A percentile compares a stretch with the other conserved stretches of the same genome.
Evolutionary conservation across 306 rosid genomes (phyloP).

Genomic region (Quercus engelmannii): DNA sequence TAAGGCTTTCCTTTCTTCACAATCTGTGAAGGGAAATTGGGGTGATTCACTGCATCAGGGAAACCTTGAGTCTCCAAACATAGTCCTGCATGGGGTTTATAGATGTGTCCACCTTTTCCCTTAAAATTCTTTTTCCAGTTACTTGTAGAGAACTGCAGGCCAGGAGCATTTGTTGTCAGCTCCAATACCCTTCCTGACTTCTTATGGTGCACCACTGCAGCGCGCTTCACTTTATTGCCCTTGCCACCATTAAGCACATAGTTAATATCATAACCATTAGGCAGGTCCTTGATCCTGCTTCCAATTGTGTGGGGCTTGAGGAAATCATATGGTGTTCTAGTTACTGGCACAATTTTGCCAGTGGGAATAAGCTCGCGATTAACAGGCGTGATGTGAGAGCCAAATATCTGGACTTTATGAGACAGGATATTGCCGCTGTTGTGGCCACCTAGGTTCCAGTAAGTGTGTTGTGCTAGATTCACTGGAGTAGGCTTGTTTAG

Average conservation of each 20-base stretch:
- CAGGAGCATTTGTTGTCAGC: slow-evolving; percentile 68
- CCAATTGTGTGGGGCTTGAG: slow-evolving; percentile 53
- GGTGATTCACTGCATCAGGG: slow-evolving; percentile 67
- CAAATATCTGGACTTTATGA: slow-evolving; percentile 55
- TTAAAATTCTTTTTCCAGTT: slow-evolving; percentile 46
- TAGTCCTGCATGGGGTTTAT: slow-evolving; percentile 44
- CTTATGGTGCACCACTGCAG: slow-evolving; percentile 49
- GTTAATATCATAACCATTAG: slow-evolving; percentile 67
- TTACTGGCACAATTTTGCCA: slow-evolving; percentile 47
- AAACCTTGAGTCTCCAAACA: slow-evolving; percentile 73
- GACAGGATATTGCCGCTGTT: slow-evolving; percentile 60
- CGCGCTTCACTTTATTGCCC: slow-evolving; percentile 29
- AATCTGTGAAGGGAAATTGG: slow-evolving; percentile 67
- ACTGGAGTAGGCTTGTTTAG: slow-evolving; percentile 84
- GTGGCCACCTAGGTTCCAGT: slow-evolving; percentile 84
- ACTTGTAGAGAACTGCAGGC: slow-evolving; percentile 68
- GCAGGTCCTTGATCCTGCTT: slow-evolving; percentile 52
- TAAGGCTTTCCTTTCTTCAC: slow-evolving; percentile 51
- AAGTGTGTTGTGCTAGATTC: slow-evolving; percentile 67
- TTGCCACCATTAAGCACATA: slow-evolving; percentile 52
- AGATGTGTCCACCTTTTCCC: slow-evolving; percentile 64
- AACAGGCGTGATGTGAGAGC: slow-evolving; percentile 56
- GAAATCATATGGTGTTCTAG: slow-evolving; percentile 74
- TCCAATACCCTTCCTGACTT: slow-evolving; percentile 62
- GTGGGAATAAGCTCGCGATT: slow-evolving; percentile 67